Evolutionary conservation across 1,139 yeast species (phyloP), one percentile per base, ranked within the genome.

Genomic region (Diutina neorugosa): DNA sequence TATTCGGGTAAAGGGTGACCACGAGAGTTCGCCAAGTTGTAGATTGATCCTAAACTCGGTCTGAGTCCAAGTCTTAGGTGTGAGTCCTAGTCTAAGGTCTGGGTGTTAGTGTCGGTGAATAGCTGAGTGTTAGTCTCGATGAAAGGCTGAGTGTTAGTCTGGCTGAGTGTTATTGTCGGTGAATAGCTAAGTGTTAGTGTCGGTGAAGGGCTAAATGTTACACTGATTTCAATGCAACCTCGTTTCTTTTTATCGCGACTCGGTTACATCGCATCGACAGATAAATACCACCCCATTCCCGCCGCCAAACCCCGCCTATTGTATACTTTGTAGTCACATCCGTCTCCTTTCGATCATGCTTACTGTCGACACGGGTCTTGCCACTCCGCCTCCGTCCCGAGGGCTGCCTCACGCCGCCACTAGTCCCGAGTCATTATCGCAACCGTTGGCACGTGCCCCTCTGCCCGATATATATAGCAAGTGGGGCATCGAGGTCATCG

Each of bases 401-500:
- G 37, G 21, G 9, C 27, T 34, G 40, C 27, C 40, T 4, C 50
- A 34, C 40, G 18, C 23, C n/a, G 2, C 25, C 1, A 43, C 27
- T 1, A 9, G 21, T 31, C n/a, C n/a, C 37, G n/a, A 31, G 16
- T 31, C 37, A 31, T 31, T 31, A 14, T 31, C 37, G 2, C 16
- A 21, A 25, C 31, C 31, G 9, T 7, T 41, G 11, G 41, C 50
- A 46, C 50, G 50, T 46, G 50, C 50, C 14, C 23, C 40, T 5
- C 23, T n/a, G n/a, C 37, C 40, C 19, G 50, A 23, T 7, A 8
- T 46, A 25, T 46, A 46, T 46, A 46, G 18, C 4, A 20, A 40
- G n/a, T 27, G 62, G 52, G 62, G 64, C 34, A 59, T 66, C 51
- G 62, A 59, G 47, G 58, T 66, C 51, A 61, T 71, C 23, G 63